Base-by-base conservation (phyloP, 2,329 filamentous ascomycete species). In the Exserohilum rostratum region DNA sequence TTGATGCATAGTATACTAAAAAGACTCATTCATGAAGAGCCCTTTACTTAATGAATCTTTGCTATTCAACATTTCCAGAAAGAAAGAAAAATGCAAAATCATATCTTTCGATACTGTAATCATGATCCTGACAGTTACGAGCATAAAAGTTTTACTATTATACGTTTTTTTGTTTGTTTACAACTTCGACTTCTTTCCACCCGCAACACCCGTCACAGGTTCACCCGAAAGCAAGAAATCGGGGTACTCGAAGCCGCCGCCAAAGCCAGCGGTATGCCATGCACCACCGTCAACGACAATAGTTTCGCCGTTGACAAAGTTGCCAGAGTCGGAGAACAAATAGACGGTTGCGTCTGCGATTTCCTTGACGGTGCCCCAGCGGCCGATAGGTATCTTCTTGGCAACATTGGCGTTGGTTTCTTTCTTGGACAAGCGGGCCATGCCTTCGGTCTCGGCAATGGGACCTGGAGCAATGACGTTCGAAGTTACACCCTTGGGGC, bases 291-390 rank as follows among this genome's bases (percentile, higher is more conserved):
- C 82, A 5, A 84, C 83, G 29, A 96, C 90, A 31, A 97, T 77
- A 3, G 86, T 85, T 62, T 91, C 87, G 1, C 92, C 95, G 63
- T 90, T 96, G 42, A 98, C 86, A 73, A 90, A 96, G 71, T 88
- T 91, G 0, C 88, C 93, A 0, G 91, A 87, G 40, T 96, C 90
- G 40, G 89, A 90, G 71, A 97, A 95, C 50, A 98, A 75, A 67
- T 87, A 99, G 0, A 98, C 85, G 0, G 93, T 97, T 1, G 93
- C 90, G 75, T 99, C 93, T 0, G 92, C 90, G 67, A 99, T 92
- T 70, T 99, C 93, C 61, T 89, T 89, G 22, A 96, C 86, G 0
- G 85, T 85, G 6, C 93, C 95, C 75, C 87, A 86, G 52, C 93
- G 83, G 1, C 91, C 91, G 2, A 87, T 77, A 0, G 95, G 95